These are phyloP conservation scores for Boletus tomentosulus DNA, from an alignment of 768 basidiomycete species.

Conservation along the genomic window DNA sequence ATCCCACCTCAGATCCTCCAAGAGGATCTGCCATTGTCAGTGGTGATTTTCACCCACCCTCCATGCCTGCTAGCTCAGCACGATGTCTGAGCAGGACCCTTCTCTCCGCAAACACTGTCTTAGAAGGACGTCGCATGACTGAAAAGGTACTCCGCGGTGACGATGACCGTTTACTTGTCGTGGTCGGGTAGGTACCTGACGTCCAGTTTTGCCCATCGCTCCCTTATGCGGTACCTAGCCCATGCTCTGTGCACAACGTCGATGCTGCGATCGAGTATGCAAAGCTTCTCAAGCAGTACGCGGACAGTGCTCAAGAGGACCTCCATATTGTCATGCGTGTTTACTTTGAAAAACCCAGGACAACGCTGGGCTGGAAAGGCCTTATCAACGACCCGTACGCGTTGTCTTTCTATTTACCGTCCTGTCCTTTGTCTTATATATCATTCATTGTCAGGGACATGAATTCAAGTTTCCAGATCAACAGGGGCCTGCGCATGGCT, in stretches of 20 bases:
- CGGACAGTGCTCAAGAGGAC: conserved; percentile 76
- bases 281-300: conserved; percentile 70
- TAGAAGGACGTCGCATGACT: conserved; percentile 75
- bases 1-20: conserved; percentile 94
- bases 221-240: conserved; percentile 40
- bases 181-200: conserved; percentile 64
- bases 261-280: conserved; percentile 88
- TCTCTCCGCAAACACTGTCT: conserved; percentile 79
- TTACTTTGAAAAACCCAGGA: conserved; percentile 96
- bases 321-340: conserved; percentile 96
- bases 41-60: background rate
- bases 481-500: conserved; percentile 88
- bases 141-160: conserved; percentile 80
- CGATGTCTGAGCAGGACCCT: conserved; percentile 51
- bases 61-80: background rate
- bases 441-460: conserved; percentile 45
- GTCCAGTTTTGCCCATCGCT: background rate
- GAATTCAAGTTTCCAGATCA: conserved; percentile 92
- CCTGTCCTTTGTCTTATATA: background rate
- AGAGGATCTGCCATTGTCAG: conserved; percentile 87
- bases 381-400: conserved; percentile 87
- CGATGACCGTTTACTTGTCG: conserved; percentile 90
- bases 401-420: background rate
- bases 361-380: conserved; percentile 98
- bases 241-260: conserved; percentile 92